Percentiles rank a stretch among this genome's conserved stretches.
Conservation (phyloP, 768 basidiomycete genomes). For the Serpula lacrymans region DNA sequence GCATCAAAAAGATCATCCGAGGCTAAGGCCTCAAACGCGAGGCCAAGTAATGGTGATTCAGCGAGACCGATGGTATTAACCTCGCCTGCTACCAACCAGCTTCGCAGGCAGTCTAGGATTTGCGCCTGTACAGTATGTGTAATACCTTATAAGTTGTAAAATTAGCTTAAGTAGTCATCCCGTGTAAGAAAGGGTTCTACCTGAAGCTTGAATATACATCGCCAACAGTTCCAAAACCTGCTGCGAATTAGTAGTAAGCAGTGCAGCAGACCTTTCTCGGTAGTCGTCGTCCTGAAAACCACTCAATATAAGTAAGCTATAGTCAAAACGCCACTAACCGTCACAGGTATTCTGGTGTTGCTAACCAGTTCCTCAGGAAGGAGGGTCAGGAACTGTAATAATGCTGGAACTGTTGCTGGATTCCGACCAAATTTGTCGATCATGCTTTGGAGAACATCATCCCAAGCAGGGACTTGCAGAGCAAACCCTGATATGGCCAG, state of each 20-base stretch:
- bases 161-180: not conserved
- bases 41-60: slow-evolving; percentile 75
- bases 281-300: slow-evolving; percentile 70
- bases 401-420: slow-evolving; percentile 74
- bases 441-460: slow-evolving; percentile 73
- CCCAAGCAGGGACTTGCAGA: slow-evolving; percentile 85
- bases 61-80: slow-evolving; percentile 60
- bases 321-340: slow-evolving; percentile 49
- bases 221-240: slow-evolving; percentile 75
- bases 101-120: slow-evolving; percentile 79
- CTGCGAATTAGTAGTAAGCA: slow-evolving; percentile 66
- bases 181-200: slow-evolving; percentile 41
- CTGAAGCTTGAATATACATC: slow-evolving; percentile 86
- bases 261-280: slow-evolving; percentile 49
- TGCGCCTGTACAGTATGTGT: slow-evolving; percentile 74
- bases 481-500: slow-evolving; percentile 89
- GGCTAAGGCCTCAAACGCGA: slow-evolving; percentile 78
- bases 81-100: slow-evolving; percentile 90
- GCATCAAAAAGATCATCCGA: slow-evolving; percentile 89
- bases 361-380: slow-evolving; percentile 85
- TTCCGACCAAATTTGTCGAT: slow-evolving; percentile 84
- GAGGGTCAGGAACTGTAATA: slow-evolving; percentile 87
- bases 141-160: slow-evolving; percentile 59
- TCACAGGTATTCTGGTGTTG: slow-evolving; percentile 85
- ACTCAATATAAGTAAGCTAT: not conserved